Base-by-base conservation (phyloP, 225 moss, liverwort and hornwort species). In the Anthoceros angustus region DNA sequence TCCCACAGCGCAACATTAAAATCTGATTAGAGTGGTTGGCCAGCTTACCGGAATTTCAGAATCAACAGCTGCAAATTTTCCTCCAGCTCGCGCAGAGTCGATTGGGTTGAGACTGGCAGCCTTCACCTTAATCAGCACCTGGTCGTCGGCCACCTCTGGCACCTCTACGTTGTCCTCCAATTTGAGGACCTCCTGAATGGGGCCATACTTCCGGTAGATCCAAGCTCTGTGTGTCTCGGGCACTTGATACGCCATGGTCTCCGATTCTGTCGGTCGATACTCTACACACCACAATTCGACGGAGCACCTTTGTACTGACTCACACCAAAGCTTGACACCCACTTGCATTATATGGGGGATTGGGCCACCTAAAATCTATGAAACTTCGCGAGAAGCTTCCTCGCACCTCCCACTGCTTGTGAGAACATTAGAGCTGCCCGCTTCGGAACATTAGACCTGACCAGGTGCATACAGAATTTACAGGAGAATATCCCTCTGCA, bases 51-150 rank as follows among this genome's bases (percentile, higher is more conserved):
- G 90, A 25, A 90, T 77, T 12, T 72, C 67, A 39, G 90, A 86
- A 65, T 90, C 90, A 12, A 73, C 16, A 24, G 32, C 43, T 68
- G 84, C 71, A 32, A 90, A 79, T 50, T 84, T 86, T 12, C 90
- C 93, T 23, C 63, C 1, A 5, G 72, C 78, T 26, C 93, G 80
- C 71, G 77, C 84, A n/a, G 0, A 66, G 67, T 90, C 93, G 69
- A 88, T 82, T 55, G 92, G 88, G 43, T 92, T 92, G 60, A 93
- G 71, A 23, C 85, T 74, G 40, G 90, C 89, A n/a, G 93, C 90
- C 49, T 79, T 75, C 70, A 94, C 90, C 68, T 72, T 86, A 16
- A 94, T 69, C 42, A 94, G 62, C 66, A 90, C 80, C 69, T 90
- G 81, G 64, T 94, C 80, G n/a, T 81, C 70, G 26, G 71, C 70